Evolutionary conservation across 1,284 basidiomycete genomes (phyloP).

Genomic region (Laetiporus sulphureus): DNA sequence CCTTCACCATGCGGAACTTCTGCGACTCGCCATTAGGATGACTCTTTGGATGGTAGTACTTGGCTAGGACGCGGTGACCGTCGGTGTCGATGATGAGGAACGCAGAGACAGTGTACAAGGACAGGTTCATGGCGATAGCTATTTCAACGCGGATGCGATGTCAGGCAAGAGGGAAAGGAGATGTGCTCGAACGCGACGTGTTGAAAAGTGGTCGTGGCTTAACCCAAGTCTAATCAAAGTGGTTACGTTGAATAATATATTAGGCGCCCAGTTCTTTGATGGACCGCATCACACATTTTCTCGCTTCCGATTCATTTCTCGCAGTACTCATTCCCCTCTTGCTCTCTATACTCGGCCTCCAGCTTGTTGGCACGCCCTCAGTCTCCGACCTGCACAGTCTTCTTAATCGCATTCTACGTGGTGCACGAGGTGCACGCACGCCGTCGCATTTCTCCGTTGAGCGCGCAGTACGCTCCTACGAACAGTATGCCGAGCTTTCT

Average conservation of each 20-base stretch:
- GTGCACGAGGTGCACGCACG: constrained; percentile 4
- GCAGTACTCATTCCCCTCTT: constrained; percentile 16
- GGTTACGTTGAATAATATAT: too few relatives aligned
- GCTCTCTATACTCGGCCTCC: constrained; percentile 15
- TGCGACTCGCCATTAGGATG: constrained; percentile 58
- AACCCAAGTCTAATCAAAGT: too few relatives aligned
- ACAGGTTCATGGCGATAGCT: constrained; percentile 56
- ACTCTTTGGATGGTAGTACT: constrained; percentile 85
- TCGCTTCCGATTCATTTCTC: constrained; percentile 16
- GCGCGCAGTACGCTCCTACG: constrained; percentile 21
- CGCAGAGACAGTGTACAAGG: constrained; percentile 80
- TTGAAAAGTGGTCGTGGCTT: too few relatives aligned
- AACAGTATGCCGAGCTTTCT: constrained; percentile 19
- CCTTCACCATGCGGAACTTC: constrained; percentile 73
- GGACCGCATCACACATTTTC: constrained; percentile 3
- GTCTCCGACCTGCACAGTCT: constrained; percentile 6
- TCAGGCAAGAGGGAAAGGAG: too few relatives aligned
- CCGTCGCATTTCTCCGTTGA: constrained; percentile 20
- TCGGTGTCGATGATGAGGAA: constrained; percentile 93
- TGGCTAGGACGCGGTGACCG: constrained; percentile 90
- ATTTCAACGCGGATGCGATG: too few relatives aligned
- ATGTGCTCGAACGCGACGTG: too few relatives aligned
- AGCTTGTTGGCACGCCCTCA: constrained; percentile 12
- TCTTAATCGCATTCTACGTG: constrained; percentile 16
- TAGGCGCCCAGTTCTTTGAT: too few relatives aligned